phyloP scores from a whole-genome alignment of 495 filamentous ascomycete genomes.

The Hypomontagnella submonticulosa region DNA sequence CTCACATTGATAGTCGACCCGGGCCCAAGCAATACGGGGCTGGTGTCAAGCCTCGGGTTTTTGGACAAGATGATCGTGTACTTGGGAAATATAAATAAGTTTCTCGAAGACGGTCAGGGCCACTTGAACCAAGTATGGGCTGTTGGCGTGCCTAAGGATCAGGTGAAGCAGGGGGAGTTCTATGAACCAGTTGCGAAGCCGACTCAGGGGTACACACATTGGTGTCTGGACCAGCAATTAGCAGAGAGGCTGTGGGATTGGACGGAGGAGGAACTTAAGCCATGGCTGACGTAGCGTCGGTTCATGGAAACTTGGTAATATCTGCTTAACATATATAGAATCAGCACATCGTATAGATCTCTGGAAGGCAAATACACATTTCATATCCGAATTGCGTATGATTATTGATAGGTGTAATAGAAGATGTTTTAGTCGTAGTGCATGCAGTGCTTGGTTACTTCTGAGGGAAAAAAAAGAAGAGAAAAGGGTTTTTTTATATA shows the following conservation, averaged over 20 bases:
- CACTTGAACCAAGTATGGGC: slow-evolving; percentile 70
- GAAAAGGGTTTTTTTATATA: too few species aligned
- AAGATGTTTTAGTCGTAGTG: too few species aligned
- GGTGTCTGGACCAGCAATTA: slow-evolving; percentile 57
- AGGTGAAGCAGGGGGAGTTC: slow-evolving; percentile 26
- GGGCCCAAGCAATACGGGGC: slow-evolving; percentile 66
- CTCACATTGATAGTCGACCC: slow-evolving; percentile 69
- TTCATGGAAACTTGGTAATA: too few species aligned
- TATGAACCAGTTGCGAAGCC: slow-evolving; percentile 31
- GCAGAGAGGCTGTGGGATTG: slow-evolving; percentile 67
- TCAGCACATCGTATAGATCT: too few species aligned
- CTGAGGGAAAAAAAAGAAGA: too few species aligned
- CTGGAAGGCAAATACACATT: too few species aligned
- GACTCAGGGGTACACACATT: slow-evolving; percentile 31
- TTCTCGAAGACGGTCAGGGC: slow-evolving; percentile 50
- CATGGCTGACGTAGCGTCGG: too few species aligned
- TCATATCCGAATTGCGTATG: too few species aligned
- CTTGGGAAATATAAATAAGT: slow-evolving; percentile 25
- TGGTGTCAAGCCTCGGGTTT: slow-evolving; percentile 49
- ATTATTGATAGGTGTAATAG: too few species aligned
- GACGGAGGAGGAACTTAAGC: slow-evolving; percentile 62
- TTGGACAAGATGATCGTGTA: slow-evolving; percentile 43
- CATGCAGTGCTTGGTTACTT: too few species aligned
- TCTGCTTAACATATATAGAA: too few species aligned
- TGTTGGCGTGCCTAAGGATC: slow-evolving; percentile 13